Percentiles rank a stretch among this genome's conserved stretches.
phyloP scores from a whole-genome alignment of 805 yeast genomes.

The Zygotorulaspora sp. region DNA sequence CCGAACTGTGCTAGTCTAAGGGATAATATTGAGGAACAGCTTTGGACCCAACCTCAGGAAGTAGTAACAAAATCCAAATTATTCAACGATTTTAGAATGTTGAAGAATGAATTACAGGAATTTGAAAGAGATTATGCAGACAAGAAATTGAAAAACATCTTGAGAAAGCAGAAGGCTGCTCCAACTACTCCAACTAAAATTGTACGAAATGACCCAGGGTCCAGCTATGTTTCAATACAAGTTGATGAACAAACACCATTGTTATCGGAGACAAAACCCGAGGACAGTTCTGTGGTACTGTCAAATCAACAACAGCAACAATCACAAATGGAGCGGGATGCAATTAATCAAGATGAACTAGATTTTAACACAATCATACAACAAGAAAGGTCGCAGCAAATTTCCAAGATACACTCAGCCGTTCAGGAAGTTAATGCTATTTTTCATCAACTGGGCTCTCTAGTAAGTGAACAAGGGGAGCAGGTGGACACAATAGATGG shows the following conservation, averaged over 20 bases:
- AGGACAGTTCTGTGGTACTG: conserved; percentile 23
- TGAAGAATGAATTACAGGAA: conserved; percentile 43
- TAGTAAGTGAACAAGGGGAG: conserved; percentile 80
- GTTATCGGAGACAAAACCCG: conserved; percentile 26
- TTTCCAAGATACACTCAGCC: conserved; percentile 67
- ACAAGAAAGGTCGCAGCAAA: conserved; percentile 69
- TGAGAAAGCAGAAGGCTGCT: conserved; percentile 8
- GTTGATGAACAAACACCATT: conserved; percentile 41
- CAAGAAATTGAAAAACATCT: conserved; percentile 32
- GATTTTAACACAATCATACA: conserved; percentile 62
- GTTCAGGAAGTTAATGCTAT: conserved; percentile 82
- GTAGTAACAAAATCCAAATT: conserved; percentile 37
- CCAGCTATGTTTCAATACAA: conserved; percentile 24
- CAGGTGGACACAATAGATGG: conserved; percentile 82
- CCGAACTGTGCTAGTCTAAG: conserved; percentile 21
- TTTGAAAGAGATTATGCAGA: conserved; percentile 47
- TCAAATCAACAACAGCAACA: conserved; percentile 33
- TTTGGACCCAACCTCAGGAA: conserved; percentile 9
- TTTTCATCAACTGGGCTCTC: conserved; percentile 70
- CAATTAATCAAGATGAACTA: conserved; percentile 45
- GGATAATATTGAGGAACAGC: conserved; percentile 17
- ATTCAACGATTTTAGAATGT: conserved; percentile 49
- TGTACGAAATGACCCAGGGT: conserved; percentile 17
- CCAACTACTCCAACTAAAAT: conserved; percentile 12
- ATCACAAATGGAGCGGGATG: conserved; percentile 35